These are phyloP conservation scores for Collybia sp. DNA, from an alignment of 768 basidiomycete genomes.

Conservation along the genomic window DNA sequence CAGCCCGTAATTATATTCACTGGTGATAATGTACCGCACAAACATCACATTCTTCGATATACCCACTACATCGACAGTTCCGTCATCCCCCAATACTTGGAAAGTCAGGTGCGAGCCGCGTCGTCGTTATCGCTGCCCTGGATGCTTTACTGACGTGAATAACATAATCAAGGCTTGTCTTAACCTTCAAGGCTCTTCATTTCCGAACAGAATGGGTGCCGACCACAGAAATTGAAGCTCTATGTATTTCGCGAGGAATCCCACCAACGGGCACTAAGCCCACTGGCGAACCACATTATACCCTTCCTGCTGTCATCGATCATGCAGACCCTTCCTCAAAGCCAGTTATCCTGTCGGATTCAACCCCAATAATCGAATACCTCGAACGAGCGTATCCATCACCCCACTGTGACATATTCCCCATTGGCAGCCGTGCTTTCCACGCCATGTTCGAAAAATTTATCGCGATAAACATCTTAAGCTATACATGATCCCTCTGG, in stretches of 20 bases:
- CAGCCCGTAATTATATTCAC: not conserved
- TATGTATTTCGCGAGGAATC: slow-evolving; percentile 18
- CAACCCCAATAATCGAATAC: slow-evolving; percentile 29
- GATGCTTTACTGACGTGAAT: not conserved
- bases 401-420: slow-evolving; percentile 14
- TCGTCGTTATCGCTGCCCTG: not conserved
- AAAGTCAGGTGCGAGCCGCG: slow-evolving; percentile 16
- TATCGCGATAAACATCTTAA: slow-evolving; percentile 9
- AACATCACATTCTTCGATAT: slow-evolving; percentile 17
- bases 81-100: slow-evolving; percentile 19
- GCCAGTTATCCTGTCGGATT: slow-evolving; percentile 25
- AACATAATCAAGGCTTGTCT: slow-evolving; percentile 5
- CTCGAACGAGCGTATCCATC: slow-evolving; percentile 25
- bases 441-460: slow-evolving; percentile 19
- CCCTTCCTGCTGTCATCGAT: slow-evolving; percentile 26
- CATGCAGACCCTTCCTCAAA: slow-evolving; percentile 12
- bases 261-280: slow-evolving; percentile 19
- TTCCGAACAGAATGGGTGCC: slow-evolving; percentile 21
- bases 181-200: slow-evolving; percentile 22
- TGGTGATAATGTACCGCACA: not conserved
- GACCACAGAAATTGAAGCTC: slow-evolving; percentile 18
- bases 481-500: slow-evolving; percentile 12
- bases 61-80: slow-evolving; percentile 4
- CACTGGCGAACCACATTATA: slow-evolving; percentile 22
- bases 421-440: slow-evolving; percentile 12